A percentile compares a stretch with the other conserved stretches of the same genome.
Evolutionary conservation across 2,329 filamentous ascomycete species (phyloP).

Genomic region (Bipolaris bicolor): DNA sequence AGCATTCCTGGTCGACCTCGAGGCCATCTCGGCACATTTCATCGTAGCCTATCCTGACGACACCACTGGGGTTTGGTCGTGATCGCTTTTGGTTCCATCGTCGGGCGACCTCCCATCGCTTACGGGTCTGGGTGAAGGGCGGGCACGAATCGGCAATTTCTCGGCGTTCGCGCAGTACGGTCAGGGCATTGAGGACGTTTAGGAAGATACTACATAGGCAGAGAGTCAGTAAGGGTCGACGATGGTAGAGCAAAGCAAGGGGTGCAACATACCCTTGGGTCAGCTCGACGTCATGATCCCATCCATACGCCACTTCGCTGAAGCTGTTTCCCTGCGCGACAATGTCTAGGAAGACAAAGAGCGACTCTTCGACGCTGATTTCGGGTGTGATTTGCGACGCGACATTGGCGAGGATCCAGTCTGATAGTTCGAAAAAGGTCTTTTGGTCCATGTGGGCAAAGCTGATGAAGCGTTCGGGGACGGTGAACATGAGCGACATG

Average conservation of each 20-base stretch:
- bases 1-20: conserved; percentile 41
- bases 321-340: conserved; percentile 48
- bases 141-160: conserved; percentile 42
- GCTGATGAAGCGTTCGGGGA: conserved; percentile 46
- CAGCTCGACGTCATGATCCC: conserved; percentile 46
- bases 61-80: conserved; percentile 33
- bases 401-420: conserved; percentile 46
- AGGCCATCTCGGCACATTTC: conserved; percentile 40
- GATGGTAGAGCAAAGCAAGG: background rate
- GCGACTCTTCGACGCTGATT: conserved; percentile 46
- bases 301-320: conserved; percentile 38
- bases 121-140: conserved; percentile 38
- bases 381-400: conserved; percentile 36
- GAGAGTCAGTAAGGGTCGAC: conserved; percentile 17
- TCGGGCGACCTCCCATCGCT: conserved; percentile 43
- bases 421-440: conserved; percentile 47
- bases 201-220: conserved; percentile 39
- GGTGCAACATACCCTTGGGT: conserved; percentile 40
- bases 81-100: conserved; percentile 38
- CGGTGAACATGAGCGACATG: conserved; percentile 41
- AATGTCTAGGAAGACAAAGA: conserved; percentile 48
- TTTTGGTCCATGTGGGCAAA: conserved; percentile 49
- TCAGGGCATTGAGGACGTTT: conserved; percentile 44
- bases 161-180: conserved; percentile 40
- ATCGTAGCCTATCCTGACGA: conserved; percentile 45